A percentile compares a stretch with the other conserved stretches of the same genome.
Evolutionary conservation across 108 stramenopile species (phyloP).

Genomic region (Nitzschia sp.): DNA sequence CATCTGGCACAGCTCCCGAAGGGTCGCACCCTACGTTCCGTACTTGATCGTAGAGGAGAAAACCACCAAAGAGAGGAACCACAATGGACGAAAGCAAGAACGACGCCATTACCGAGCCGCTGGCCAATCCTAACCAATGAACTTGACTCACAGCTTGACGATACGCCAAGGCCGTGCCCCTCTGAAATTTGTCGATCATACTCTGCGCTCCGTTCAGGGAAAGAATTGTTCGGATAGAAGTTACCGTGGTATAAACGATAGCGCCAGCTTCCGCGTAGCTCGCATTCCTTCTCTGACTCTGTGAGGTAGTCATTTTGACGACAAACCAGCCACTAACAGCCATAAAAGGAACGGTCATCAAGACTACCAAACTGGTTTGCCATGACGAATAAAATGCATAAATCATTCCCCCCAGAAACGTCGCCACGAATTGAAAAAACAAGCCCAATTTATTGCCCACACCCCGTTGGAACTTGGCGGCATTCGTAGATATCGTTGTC

Average conservation of each 20-base stretch:
- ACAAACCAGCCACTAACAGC: not conserved
- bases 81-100: conserved; percentile 62
- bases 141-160: conserved; percentile 33
- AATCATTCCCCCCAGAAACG: conserved; percentile 36
- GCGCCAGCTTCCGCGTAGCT: conserved; percentile 39
- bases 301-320: conserved; percentile 3
- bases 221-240: conserved; percentile 59
- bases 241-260: conserved; percentile 56
- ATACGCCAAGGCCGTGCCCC: conserved; percentile 68
- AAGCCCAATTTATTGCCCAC: conserved; percentile 31
- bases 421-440: conserved; percentile 29
- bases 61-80: conserved; percentile 69
- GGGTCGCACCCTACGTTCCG: conserved; percentile 66
- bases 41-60: conserved; percentile 62
- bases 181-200: conserved; percentile 47
- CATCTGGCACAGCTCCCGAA: conserved; percentile 35
- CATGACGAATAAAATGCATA: conserved; percentile 42
- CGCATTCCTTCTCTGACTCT: conserved; percentile 2
- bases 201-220: conserved; percentile 49
- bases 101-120: conserved; percentile 66
- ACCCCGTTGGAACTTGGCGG: conserved; percentile 33
- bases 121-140: conserved; percentile 54
- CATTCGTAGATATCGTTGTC: conserved; percentile 33
- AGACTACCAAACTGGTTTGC: conserved; percentile 38
- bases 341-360: conserved; percentile 20